These are phyloP conservation scores for Hippophae tibetana DNA, from an alignment of 306 rosid genomes.

Conservation along the genomic window DNA sequence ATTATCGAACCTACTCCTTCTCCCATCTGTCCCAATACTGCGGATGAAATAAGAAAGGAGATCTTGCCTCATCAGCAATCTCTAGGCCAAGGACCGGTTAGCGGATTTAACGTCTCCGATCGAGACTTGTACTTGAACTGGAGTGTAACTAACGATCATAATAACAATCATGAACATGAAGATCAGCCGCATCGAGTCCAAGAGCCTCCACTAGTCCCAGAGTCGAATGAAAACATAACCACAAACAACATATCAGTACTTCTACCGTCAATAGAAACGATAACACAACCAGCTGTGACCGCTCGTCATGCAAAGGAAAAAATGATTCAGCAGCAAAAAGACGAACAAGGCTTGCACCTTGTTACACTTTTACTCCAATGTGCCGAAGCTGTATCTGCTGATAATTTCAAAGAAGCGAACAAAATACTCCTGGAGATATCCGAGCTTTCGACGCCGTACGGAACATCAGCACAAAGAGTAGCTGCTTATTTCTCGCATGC, in stretches of 20 bases:
- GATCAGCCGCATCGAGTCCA: background rate
- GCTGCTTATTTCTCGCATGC: slow-evolving; percentile 98
- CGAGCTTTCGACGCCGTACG: slow-evolving; percentile 78
- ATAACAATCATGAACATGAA: slow-evolving; percentile 10
- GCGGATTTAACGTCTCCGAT: no score
- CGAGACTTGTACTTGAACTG: no score
- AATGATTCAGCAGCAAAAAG: slow-evolving; percentile 62
- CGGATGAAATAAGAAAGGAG: no score
- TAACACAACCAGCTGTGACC: slow-evolving; percentile 1
- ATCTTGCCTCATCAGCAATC: no score
- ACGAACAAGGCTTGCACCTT: slow-evolving; percentile 82
- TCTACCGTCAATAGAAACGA: background rate
- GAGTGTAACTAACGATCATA: background rate
- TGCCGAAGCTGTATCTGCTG: slow-evolving; percentile 90
- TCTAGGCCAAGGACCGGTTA: no score
- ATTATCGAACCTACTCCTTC: slow-evolving; percentile 24
- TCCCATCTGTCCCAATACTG: slow-evolving; percentile 1
- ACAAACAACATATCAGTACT: background rate
- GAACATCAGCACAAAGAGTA: slow-evolving; percentile 90
- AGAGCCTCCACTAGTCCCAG: no score
- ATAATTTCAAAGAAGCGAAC: slow-evolving; percentile 74
- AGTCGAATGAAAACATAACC: slow-evolving; percentile 9
- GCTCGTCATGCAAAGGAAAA: slow-evolving; percentile 49
- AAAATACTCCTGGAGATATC: slow-evolving; percentile 75
- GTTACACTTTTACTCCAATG: slow-evolving; percentile 84